Base-by-base conservation (phyloP, 441 rosid genomes). In the Capsella rubella region DNA sequence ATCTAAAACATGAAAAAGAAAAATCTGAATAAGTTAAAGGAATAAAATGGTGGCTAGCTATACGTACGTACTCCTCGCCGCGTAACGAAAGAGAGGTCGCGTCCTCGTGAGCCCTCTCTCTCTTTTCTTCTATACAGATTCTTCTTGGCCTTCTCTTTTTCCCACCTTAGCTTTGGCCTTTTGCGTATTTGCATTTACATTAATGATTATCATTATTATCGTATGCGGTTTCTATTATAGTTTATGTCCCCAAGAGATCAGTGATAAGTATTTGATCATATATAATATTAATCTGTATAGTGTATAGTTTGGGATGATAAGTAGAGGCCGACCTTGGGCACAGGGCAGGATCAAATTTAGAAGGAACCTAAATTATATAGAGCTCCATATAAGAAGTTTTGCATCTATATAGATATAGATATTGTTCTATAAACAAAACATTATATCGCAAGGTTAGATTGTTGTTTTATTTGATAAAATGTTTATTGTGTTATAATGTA, bases 41-140 rank as follows among this genome's bases (percentile, higher is more conserved):
- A 55, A 76, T 56, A 70, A 6, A 34, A 34, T 34, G 12, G 49
- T 8, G 49, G 60, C 55, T 21, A 46, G 21, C 12, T 55, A 47
- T 49, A 21, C 80, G 31, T 47, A 47, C 51, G 31, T 47, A 47
- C 51, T 15, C 57, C 25, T 64, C 62, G 76, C 80, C 80, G 80
- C 72, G 80, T 76, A 71, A 40, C 79, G 3, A 53, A 43, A 25
- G 45, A 53, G 74, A 69, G 71, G 71, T 25, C 75, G 60, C 49
- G 75, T 76, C 56, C 61, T 64, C 71, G 34, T 66, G 37, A 34
- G 60, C 63, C 53, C 55, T n/a, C 47, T 51, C 64, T 62, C 37
- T 11, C 39, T 60, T 40, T 45, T 11, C 39, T 60, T 40, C 37
- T 58, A 31, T 58, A 31, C 21, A 61, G 61, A 74, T 74, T 74